These are phyloP conservation scores for Exsudoporus frostii DNA, from an alignment of 768 basidiomycete genomes.

Conservation along the genomic window DNA sequence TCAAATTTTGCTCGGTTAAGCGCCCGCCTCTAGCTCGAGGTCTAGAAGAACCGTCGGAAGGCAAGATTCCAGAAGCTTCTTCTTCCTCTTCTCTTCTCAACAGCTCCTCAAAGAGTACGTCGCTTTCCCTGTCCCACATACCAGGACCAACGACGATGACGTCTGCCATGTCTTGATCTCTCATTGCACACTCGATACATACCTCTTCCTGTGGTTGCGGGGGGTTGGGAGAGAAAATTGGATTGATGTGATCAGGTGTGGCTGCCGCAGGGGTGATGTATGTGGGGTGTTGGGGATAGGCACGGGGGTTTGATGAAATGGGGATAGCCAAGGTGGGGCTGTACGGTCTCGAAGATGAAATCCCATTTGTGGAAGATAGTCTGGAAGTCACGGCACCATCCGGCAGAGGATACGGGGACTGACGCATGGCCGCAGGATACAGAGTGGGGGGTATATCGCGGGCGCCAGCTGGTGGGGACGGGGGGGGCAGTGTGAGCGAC, in stretches of 20 bases:
- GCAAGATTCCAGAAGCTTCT: conserved; percentile 46
- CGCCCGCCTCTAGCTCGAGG: conserved; percentile 64
- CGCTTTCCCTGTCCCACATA: conserved; percentile 90
- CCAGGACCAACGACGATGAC: conserved; percentile 85
- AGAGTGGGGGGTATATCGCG: conserved; percentile 32
- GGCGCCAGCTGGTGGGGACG: conserved; percentile 19
- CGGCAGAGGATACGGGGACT: conserved; percentile 42
- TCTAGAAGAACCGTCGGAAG: conserved; percentile 51
- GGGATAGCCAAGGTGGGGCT: conserved; percentile 40
- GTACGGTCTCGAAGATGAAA: conserved; percentile 58
- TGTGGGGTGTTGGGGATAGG: conserved; percentile 71
- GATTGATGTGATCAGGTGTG: conserved; percentile 56
- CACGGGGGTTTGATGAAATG: conserved; percentile 64
- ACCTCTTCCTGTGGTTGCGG: conserved; percentile 69
- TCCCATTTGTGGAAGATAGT: conserved; percentile 49
- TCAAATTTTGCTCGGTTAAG: conserved; percentile 75
- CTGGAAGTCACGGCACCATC: conserved; percentile 34
- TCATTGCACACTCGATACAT: conserved; percentile 97
- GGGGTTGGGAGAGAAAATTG: conserved; percentile 56
- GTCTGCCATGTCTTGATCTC: conserved; percentile 97
- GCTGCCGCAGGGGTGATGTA: conserved; percentile 57
- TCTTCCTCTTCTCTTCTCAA: conserved; percentile 70
- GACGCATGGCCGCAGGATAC: conserved; percentile 43
- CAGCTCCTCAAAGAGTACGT: conserved; percentile 76
- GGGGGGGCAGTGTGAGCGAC: conserved; percentile 20